Evolutionary conservation across 768 basidiomycete genomes (phyloP).

Genomic region (Glaciozyma antarctica): DNA sequence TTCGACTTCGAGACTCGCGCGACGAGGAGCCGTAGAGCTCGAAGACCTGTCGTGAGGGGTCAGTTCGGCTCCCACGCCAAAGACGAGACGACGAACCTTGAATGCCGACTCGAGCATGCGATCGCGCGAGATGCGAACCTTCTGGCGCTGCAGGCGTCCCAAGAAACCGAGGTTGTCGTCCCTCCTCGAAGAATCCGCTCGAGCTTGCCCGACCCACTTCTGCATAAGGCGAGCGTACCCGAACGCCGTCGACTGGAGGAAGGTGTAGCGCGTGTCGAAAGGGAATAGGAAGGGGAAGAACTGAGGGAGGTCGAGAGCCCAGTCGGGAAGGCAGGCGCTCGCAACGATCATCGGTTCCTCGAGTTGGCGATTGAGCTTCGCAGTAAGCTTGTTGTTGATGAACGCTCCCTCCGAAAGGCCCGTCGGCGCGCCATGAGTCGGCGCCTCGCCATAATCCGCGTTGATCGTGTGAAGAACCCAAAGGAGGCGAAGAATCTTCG

Average conservation of each 20-base stretch:
- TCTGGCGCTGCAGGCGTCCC: constrained; percentile 84
- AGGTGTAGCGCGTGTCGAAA: constrained; percentile 92
- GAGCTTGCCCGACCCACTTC: constrained; percentile 80
- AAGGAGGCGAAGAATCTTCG: constrained; percentile 81
- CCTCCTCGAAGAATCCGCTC: constrained; percentile 59
- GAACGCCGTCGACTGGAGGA: constrained; percentile 94
- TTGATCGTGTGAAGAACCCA: constrained; percentile 79
- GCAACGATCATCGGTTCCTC: constrained; percentile 99
- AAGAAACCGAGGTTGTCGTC: constrained; percentile 89
- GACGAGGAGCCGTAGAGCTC: constrained; percentile 82
- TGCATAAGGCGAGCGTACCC: constrained; percentile 91
- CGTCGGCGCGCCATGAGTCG: not conserved
- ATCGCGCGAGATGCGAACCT: constrained; percentile 89
- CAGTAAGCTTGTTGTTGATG: constrained; percentile 94
- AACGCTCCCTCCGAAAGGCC: constrained; percentile 68
- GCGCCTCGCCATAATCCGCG: constrained; percentile 38
- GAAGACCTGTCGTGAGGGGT: constrained; percentile 56
- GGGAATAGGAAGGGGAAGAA: constrained; percentile 99
- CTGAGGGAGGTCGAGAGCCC: constrained; percentile 90
- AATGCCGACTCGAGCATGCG: constrained; percentile 91
- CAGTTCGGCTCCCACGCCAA: not conserved
- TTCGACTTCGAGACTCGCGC: constrained; percentile 89
- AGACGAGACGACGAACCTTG: constrained; percentile 43
- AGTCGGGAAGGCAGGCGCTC: constrained; percentile 91
- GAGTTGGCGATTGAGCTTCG: constrained; percentile 90